Evolutionary conservation across 371 early-diverging fungal genomes (phyloP).

Genomic region (Rhizopus sp.): DNA sequence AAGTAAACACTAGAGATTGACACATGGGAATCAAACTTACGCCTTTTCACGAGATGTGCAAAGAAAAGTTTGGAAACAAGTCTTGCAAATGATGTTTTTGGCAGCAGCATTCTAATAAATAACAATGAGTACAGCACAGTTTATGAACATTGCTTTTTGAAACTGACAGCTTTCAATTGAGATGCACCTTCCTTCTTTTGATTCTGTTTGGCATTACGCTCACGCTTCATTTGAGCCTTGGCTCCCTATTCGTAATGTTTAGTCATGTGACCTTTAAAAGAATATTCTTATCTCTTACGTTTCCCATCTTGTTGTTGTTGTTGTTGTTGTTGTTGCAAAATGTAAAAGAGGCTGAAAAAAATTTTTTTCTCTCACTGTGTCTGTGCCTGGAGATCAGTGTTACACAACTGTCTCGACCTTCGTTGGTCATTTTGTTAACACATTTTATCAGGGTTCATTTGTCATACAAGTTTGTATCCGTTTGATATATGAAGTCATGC

Average conservation of each 20-base stretch:
- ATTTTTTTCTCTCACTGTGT: too few species aligned
- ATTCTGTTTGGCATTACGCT: slow-evolving; percentile 68
- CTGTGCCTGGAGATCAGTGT: too few species aligned
- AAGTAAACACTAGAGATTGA: neutral
- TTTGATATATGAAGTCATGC: too few species aligned
- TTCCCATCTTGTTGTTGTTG: neutral
- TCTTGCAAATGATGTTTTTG: slow-evolving; percentile 75
- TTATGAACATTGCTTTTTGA: neutral
- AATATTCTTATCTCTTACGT: neutral
- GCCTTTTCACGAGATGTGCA: slow-evolving; percentile 77
- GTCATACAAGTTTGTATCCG: too few species aligned
- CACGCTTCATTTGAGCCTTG: slow-evolving; percentile 78
- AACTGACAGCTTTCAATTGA: slow-evolving; percentile 77
- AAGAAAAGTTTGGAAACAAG: slow-evolving; percentile 84
- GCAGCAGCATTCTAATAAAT: slow-evolving; percentile 73
- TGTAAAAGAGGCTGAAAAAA: too few species aligned
- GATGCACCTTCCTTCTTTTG: slow-evolving; percentile 54
- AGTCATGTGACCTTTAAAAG: neutral
- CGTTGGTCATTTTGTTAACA: too few species aligned
- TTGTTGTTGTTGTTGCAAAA: too few species aligned
- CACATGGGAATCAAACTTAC: slow-evolving; percentile 37
- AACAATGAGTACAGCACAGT: neutral
- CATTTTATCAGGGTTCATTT: too few species aligned
- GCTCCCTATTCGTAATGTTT: slow-evolving; percentile 52
- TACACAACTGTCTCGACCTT: too few species aligned